A percentile compares a stretch with the other conserved stretches of the same genome.
phyloP scores from a whole-genome alignment of 495 filamentous ascomycete genomes.

The Hypoxylon perforatum region DNA sequence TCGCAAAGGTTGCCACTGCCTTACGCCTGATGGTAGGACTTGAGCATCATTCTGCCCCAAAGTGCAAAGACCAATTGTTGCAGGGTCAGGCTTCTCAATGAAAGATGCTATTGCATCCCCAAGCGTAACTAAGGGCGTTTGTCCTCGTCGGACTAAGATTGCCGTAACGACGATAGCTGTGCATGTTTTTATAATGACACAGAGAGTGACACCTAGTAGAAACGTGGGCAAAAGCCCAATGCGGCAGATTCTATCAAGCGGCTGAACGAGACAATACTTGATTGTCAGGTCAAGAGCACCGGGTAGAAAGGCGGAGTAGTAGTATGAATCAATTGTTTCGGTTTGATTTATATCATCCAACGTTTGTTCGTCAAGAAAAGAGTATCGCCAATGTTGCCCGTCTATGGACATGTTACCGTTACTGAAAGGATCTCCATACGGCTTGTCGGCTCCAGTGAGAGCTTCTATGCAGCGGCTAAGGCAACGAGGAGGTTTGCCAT shows the following conservation, averaged over 20 bases:
- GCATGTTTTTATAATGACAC: constrained; percentile 50
- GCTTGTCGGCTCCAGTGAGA: too few species aligned
- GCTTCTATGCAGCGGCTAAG: constrained; percentile 5
- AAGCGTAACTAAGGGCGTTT: constrained; percentile 58
- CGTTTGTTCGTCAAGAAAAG: constrained; percentile 3
- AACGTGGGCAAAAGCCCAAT: constrained; percentile 45
- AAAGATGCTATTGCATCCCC: constrained; percentile 66
- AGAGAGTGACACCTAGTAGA: constrained; percentile 46
- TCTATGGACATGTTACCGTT: not conserved
- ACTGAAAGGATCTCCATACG: too few species aligned
- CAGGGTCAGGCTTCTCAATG: constrained; percentile 53
- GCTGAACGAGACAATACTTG: constrained; percentile 35
- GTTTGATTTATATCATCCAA: too few species aligned
- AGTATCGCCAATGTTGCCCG: constrained; percentile 16
- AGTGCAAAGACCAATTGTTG: constrained; percentile 50
- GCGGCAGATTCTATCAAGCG: constrained; percentile 26
- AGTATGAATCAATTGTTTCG: too few species aligned
- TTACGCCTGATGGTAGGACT: not conserved
- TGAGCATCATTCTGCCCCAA: constrained; percentile 28
- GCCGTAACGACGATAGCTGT: constrained; percentile 47
- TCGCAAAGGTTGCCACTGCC: constrained; percentile 17
- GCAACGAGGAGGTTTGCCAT: not conserved
- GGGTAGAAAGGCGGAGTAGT: constrained; percentile 9
- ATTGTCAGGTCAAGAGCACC: constrained; percentile 16
- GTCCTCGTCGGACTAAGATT: constrained; percentile 39